phyloP scores from a whole-genome alignment of 305 asterid species.

The Fraxinus nigra region DNA sequence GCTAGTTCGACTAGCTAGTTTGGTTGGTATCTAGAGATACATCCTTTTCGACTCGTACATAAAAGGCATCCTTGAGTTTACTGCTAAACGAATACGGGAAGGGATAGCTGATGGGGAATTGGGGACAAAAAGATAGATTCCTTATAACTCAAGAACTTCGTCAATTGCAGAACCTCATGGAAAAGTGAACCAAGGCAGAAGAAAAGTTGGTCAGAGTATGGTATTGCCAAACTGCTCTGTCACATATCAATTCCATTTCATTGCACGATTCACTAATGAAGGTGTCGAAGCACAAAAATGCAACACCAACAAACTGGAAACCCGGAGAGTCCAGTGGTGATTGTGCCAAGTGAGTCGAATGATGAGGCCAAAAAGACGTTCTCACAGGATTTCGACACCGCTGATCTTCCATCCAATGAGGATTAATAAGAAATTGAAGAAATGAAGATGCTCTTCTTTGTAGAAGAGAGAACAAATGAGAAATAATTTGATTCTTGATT shows the following conservation, averaged over 20 bases:
- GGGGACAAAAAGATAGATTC: background rate
- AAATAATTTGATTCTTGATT: no score
- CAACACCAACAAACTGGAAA: slow-evolving; percentile 85
- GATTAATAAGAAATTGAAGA: no score
- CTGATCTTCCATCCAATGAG: slow-evolving; percentile 37
- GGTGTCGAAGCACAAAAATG: slow-evolving; percentile 58
- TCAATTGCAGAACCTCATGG: background rate
- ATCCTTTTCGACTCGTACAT: background rate
- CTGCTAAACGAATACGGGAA: background rate
- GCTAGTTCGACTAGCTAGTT: background rate
- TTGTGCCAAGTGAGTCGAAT: slow-evolving; percentile 48
- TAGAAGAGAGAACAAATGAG: no score
- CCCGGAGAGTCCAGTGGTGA: slow-evolving; percentile 58
- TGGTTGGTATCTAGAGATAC: background rate
- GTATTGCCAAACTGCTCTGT: background rate
- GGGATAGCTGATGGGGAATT: background rate
- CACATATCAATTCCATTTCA: background rate
- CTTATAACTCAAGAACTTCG: background rate
- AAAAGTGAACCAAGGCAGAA: background rate
- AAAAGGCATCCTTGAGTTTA: background rate
- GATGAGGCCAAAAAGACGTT: slow-evolving; percentile 59
- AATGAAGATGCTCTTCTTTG: no score
- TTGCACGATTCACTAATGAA: slow-evolving; percentile 40
- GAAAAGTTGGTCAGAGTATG: background rate
- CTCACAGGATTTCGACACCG: slow-evolving; percentile 51